Conservation (phyloP, 2,329 filamentous ascomycete species). For the Fusarium metavorans region DNA sequence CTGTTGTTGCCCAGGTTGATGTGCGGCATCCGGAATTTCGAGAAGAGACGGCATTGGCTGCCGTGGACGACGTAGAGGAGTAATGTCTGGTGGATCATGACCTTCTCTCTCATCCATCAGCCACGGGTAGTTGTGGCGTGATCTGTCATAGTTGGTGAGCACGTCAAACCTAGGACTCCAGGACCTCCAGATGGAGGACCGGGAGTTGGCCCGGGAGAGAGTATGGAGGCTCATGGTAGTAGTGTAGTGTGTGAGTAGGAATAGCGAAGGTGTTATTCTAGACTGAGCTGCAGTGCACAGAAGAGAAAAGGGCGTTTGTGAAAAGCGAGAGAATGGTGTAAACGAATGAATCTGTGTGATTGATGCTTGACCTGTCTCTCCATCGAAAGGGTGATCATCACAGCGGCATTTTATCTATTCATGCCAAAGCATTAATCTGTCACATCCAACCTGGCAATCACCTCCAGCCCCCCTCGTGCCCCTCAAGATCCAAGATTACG, state of each 20-base stretch:
- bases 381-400: neutral
- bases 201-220: slow-evolving; percentile 38
- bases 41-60: slow-evolving; percentile 21
- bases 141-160: slow-evolving; percentile 45
- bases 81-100: neutral
- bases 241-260: neutral
- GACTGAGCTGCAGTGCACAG: neutral
- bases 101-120: slow-evolving; percentile 12
- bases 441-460: neutral
- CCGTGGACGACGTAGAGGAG: neutral
- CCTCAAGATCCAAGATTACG: neutral
- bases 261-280: slow-evolving; percentile 2
- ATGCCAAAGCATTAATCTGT: neutral
- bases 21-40: slow-evolving; percentile 11
- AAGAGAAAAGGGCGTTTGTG: neutral
- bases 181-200: slow-evolving; percentile 46
- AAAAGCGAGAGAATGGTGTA: slow-evolving; percentile 1
- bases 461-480: neutral
- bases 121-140: slow-evolving; percentile 47
- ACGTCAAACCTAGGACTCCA: slow-evolving; percentile 43
- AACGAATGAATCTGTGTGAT: slow-evolving; percentile 11
- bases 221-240: slow-evolving; percentile 16
- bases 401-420: slow-evolving; percentile 16
- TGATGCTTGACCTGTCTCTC: neutral
- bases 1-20: neutral